phyloP scores from a whole-genome alignment of 2,329 filamentous ascomycete genomes.

The Zymoseptoria tritici region DNA sequence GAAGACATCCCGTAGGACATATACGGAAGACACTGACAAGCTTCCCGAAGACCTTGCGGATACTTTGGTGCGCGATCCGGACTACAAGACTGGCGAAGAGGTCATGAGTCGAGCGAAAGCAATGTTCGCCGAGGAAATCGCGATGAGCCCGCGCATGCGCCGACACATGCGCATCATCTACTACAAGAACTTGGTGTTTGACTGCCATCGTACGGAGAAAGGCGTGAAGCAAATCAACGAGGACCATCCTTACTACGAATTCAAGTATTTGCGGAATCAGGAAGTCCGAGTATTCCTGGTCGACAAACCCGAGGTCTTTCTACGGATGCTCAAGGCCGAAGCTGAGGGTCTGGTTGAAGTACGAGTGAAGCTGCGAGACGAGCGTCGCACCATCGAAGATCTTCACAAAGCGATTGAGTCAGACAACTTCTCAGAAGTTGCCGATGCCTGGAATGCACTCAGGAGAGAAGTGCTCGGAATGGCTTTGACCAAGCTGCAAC shows the following conservation, averaged over 20 bases:
- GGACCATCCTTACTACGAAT: conserved; percentile 91
- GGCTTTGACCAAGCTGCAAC: conserved; percentile 74
- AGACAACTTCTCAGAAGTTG: conserved; percentile 90
- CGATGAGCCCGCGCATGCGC: conserved; percentile 79
- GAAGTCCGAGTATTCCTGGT: conserved; percentile 62
- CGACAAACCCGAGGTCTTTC: conserved; percentile 75
- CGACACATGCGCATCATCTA: conserved; percentile 77
- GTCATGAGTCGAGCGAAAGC: conserved; percentile 73
- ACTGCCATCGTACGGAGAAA: conserved; percentile 88
- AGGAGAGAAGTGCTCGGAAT: conserved; percentile 76
- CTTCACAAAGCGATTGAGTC: conserved; percentile 81
- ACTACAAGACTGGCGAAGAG: conserved; percentile 67
- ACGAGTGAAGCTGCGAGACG: conserved; percentile 66
- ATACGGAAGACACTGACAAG: conserved; percentile 74
- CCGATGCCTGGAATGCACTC: conserved; percentile 89
- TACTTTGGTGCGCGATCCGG: conserved; percentile 59
- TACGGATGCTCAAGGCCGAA: conserved; percentile 97
- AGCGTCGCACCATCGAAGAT: conserved; percentile 66
- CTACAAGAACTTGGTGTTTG: conserved; percentile 76
- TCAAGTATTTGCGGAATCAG: conserved; percentile 92
- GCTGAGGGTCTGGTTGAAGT: conserved; percentile 89
- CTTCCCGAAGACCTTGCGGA: conserved; percentile 85
- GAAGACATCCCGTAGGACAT: conserved; percentile 58
- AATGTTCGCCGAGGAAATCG: conserved; percentile 87
- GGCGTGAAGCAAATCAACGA: conserved; percentile 90